phyloP scores from a whole-genome alignment of 352 stramenopile genomes.

The Phytophthora aleatoria region DNA sequence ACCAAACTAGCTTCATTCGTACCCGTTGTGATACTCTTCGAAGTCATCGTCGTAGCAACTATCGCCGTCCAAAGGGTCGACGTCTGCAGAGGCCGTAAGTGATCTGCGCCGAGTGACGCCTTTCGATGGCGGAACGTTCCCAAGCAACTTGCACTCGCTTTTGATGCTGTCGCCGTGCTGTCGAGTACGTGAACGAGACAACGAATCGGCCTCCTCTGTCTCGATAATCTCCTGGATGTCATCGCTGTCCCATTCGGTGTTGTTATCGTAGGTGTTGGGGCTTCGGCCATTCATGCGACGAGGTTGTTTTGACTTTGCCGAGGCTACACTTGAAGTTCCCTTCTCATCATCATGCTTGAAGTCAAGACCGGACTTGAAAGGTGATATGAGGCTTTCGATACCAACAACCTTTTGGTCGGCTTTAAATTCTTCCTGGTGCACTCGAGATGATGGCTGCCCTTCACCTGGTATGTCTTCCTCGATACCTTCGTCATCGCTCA shows the following conservation, averaged over 20 bases:
- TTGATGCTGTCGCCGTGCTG: constrained; percentile 6
- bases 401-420: constrained; percentile 17
- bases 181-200: constrained; percentile 12
- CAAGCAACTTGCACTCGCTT: constrained; percentile 18
- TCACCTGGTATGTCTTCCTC: constrained; percentile 78
- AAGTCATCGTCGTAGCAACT: constrained; percentile 83
- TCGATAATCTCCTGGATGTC: constrained; percentile 88
- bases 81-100: constrained; percentile 12
- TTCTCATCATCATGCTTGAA: constrained; percentile 34
- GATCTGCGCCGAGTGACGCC: constrained; percentile 6
- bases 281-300: constrained; percentile 10
- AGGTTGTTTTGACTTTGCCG: constrained; percentile 27
- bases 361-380: constrained; percentile 32
- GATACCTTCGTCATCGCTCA: constrained; percentile 66
- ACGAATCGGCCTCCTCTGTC: constrained; percentile 40
- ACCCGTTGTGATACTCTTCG: constrained; percentile 49
- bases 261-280: constrained; percentile 38
- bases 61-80: constrained; percentile 56
- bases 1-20: not conserved
- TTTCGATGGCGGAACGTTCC: constrained; percentile 18
- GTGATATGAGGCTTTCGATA: constrained; percentile 1
- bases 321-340: constrained; percentile 1
- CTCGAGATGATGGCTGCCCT: constrained; percentile 11
- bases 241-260: constrained; percentile 62
- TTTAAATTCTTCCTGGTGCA: constrained; percentile 21